Base-by-base conservation (phyloP, 2,329 filamentous ascomycete species). In the Endothia cerciana region DNA sequence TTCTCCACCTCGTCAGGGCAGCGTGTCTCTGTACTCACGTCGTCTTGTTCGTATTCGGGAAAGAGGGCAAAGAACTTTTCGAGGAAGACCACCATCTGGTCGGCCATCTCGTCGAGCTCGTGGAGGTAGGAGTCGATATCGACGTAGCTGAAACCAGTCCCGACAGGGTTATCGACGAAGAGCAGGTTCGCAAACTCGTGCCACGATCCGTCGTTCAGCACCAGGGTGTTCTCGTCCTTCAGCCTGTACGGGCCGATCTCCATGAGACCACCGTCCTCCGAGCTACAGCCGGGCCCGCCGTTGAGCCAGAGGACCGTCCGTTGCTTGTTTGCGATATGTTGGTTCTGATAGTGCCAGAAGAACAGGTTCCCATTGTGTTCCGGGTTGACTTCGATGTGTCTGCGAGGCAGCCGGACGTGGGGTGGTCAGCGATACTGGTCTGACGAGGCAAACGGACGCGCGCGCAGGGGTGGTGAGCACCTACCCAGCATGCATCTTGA, bases 401-500 rank as follows among this genome's bases (percentile, higher is more conserved):
- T 97, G 75, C 65, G 22, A n/a, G 43, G 22, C 38, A 13, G 22
- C 13, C 49, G 28, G 40, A 25, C 33, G 33, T 11, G n/a, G 33
- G 3, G 25, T 2, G 22, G 61, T 64, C 28, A 64, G 61, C 38
- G 36, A 36, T 25, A 40, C 11, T 45, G 25, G 17, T n/a, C 22
- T 60, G 15, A 30, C 28, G 15, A 58, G 40, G 7, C 11, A 38
- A 25, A 19, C n/a, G 38, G 11, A n/a, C 40, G 19, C 28, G 7
- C 17, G n/a, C 55, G 33, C 38, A 40, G 7, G 43, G 28, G 8
- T 2, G 2, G 13, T 38, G 62, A 55, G 28, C 38, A 79, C 90
- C 82, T 82, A 97, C 93, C 95, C 95, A 81, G 95, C 94, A 84
- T 98, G 95, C 94, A 98, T 98, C 83, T 97, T 97, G 74, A 97